Evolutionary conservation across 768 basidiomycete species (phyloP).

Genomic region (Mycena belliarum): DNA sequence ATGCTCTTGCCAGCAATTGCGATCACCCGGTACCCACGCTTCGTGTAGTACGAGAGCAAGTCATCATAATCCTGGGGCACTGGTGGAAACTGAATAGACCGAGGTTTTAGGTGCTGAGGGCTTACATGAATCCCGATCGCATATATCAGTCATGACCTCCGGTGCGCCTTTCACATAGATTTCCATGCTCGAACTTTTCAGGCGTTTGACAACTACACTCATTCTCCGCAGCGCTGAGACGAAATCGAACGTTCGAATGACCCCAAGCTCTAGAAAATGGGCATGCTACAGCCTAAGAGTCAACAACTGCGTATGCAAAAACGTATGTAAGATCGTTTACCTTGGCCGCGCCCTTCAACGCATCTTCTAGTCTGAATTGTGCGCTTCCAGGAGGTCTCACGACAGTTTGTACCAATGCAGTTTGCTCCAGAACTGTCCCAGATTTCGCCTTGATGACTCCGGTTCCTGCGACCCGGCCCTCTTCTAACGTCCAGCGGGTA

Average conservation of each 20-base stretch:
- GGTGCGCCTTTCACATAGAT: constrained; percentile 99
- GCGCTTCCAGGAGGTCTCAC: constrained; percentile 95
- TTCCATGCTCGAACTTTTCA: constrained; percentile 95
- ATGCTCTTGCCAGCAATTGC: constrained; percentile 97
- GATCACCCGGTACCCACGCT: constrained; percentile 95
- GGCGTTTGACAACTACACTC: constrained; percentile 96
- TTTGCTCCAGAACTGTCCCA: constrained; percentile 63
- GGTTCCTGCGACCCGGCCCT: constrained; percentile 74
- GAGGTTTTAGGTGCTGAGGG: constrained; percentile 2
- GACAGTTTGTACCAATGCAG: constrained; percentile 93
- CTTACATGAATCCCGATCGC: constrained; percentile 89
- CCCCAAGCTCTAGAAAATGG: constrained; percentile 95
- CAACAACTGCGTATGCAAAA: neutral
- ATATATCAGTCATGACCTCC: constrained; percentile 96
- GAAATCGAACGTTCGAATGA: constrained; percentile 95
- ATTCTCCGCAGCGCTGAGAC: constrained; percentile 90
- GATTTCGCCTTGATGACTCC: constrained; percentile 68
- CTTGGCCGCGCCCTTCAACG: constrained; percentile 79
- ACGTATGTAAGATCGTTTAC: constrained; percentile 37
- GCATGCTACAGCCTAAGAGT: constrained; percentile 65
- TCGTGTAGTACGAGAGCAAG: constrained; percentile 93
- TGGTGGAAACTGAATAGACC: constrained; percentile 33
- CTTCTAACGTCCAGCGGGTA: constrained; percentile 94
- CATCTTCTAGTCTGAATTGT: constrained; percentile 90
- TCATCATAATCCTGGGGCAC: constrained; percentile 98